A percentile compares a stretch with the other conserved stretches of the same genome.
These are phyloP conservation scores for Rhytidhysteron rufulum DNA, from an alignment of 2,329 filamentous ascomycete genomes.

Conservation along the genomic window DNA sequence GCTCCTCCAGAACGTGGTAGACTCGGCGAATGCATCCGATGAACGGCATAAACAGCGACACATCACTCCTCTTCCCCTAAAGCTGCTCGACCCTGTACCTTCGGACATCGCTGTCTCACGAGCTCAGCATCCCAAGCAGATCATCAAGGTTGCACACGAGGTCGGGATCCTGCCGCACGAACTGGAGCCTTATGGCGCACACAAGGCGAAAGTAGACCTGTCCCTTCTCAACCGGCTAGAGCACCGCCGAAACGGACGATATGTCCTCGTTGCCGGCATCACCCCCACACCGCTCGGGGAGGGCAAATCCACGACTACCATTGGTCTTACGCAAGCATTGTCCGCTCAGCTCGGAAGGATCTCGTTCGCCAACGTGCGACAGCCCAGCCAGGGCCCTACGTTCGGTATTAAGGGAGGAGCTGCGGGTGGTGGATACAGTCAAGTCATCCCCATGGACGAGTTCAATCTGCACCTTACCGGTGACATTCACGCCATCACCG, in stretches of 20 bases:
- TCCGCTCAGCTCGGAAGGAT: conserved; percentile 83
- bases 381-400: conserved; percentile 94
- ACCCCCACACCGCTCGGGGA: conserved; percentile 95
- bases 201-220: conserved; percentile 94
- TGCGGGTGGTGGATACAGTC: conserved; percentile 94
- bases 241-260: conserved; percentile 84
- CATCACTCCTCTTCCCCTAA: conserved; percentile 79
- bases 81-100: conserved; percentile 76
- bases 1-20: conserved; percentile 92
- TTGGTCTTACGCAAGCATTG: conserved; percentile 89
- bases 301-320: conserved; percentile 96
- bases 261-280: conserved; percentile 91
- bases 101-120: conserved; percentile 92
- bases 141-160: conserved; percentile 79
- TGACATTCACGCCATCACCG: conserved; percentile 95
- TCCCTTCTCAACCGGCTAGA: conserved; percentile 75
- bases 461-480: conserved; percentile 98
- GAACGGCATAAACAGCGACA: conserved; percentile 76
- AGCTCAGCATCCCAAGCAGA: conserved; percentile 85
- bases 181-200: conserved; percentile 88
- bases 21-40: conserved; percentile 76
- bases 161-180: conserved; percentile 85
- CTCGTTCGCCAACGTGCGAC: conserved; percentile 93
- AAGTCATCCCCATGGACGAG: conserved; percentile 99
- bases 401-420: conserved; percentile 99